Evolutionary conservation across 495 filamentous ascomycete species (phyloP), one percentile per base, ranked within the genome.

Genomic region (Penicillium lividum): DNA sequence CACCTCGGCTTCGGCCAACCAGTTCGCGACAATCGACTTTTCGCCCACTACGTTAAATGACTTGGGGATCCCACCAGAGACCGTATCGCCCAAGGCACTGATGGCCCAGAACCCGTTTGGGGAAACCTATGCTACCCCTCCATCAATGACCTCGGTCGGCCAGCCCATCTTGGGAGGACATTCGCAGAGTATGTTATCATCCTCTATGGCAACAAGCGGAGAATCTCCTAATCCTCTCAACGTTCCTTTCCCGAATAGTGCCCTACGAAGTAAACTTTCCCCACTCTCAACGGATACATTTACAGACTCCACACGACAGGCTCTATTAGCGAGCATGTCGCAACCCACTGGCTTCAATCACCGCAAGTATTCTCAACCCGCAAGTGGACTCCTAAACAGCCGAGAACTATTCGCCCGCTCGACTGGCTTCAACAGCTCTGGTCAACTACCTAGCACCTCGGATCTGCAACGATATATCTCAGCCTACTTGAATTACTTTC

Each of bases 381-480:
- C 83, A 34, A 84, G 84, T 51, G 73, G 61, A 67, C 73, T 71
- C 65, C 64, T 71, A 53, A 76, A 65, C 63, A 80, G 66, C 62
- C 75, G 68, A 56, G 78, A 73, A 56, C 58, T 73, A 59, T 78
- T 72, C 53, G 68, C 71, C 62, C 80, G 77, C 59, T 73, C 77
- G n/a, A 74, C 70, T 59, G 70, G 67, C 59, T 72, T 73, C 72
- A 82, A 72, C 73, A 72, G 68, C 60, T 65, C 77, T 66, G 80
- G 84, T 65, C 77, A 81, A 66, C 72, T 98, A 47, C 94, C 95
- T 34, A 93, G 84, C 72, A 96, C 92, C n/a, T 80, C 84, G 61
- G 92, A 98, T 69, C 85, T 98, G 57, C 92, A 96, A 69, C 89
- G 94, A 62, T 98, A 90, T 70, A 89, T 98, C 56, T 84, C 85